phyloP scores from a whole-genome alignment of 495 filamentous ascomycete genomes.

The Talaromyces adpressus region DNA sequence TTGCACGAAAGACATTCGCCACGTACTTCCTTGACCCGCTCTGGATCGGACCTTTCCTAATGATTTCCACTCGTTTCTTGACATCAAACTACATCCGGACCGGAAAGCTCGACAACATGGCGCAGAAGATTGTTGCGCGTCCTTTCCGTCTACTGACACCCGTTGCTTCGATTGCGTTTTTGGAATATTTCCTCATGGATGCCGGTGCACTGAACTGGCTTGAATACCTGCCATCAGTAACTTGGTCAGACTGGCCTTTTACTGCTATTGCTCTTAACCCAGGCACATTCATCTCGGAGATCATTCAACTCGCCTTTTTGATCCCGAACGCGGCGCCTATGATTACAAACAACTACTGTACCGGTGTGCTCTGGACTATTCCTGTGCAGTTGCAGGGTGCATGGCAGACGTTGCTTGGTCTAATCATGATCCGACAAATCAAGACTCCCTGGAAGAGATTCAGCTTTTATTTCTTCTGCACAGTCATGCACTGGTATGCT shows the following conservation, averaged over 20 bases:
- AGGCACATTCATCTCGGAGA: constrained; percentile 25
- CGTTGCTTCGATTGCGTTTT: constrained; percentile 22
- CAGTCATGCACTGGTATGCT: constrained; percentile 33
- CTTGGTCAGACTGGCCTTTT: constrained; percentile 37
- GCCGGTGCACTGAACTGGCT: constrained; percentile 29
- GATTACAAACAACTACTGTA: constrained; percentile 36
- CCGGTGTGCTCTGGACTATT: constrained; percentile 37
- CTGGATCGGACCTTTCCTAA: constrained; percentile 36
- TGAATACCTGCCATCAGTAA: constrained; percentile 30
- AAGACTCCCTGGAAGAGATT: constrained; percentile 38
- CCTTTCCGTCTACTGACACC: constrained; percentile 32
- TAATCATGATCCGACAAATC: constrained; percentile 31
- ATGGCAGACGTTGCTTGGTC: constrained; percentile 27
- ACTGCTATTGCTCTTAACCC: constrained; percentile 20
- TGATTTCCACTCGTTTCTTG: constrained; percentile 33
- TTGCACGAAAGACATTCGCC: constrained; percentile 23
- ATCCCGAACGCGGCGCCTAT: constrained; percentile 36
- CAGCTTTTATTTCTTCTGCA: constrained; percentile 29
- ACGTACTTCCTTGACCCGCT: constrained; percentile 32
- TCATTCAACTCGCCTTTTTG: constrained; percentile 32
- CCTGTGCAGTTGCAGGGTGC: constrained; percentile 34
- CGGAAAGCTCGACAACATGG: constrained; percentile 27
- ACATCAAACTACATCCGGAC: constrained; percentile 23
- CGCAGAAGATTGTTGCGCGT: constrained; percentile 29
- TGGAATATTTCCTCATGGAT: constrained; percentile 39